Percentiles rank a stretch among this genome's conserved stretches.
These are phyloP conservation scores for Penicillium occitanis DNA, from an alignment of 2,329 filamentous ascomycete genomes.

Conservation along the genomic window DNA sequence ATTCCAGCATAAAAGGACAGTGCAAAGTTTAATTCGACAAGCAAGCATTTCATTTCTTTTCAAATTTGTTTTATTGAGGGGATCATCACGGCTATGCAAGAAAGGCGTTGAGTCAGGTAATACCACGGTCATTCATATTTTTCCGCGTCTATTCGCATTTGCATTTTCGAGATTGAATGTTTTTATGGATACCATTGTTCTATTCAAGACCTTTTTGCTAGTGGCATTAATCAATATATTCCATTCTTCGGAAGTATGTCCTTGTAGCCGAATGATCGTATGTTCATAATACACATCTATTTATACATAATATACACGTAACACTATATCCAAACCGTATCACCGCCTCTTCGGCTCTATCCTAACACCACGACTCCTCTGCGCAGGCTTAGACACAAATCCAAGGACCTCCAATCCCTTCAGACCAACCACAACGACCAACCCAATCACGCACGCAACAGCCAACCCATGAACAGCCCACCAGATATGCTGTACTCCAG, in stretches of 20 bases:
- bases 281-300: slow-evolving; percentile 7
- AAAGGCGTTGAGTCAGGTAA: slow-evolving; percentile 2
- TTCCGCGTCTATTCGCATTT: not conserved
- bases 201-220: not conserved
- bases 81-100: not conserved
- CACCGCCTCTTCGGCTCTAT: not conserved
- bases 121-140: not conserved
- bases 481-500: slow-evolving; percentile 90
- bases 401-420: not conserved
- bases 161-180: not conserved
- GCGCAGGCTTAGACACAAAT: not conserved
- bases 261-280: not conserved
- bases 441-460: slow-evolving; percentile 48
- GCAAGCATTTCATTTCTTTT: slow-evolving; percentile 1
- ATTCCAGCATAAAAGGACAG: not conserved
- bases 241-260: not conserved
- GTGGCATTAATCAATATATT: slow-evolving; percentile 14
- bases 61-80: not conserved
- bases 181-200: slow-evolving; percentile 3
- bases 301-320: slow-evolving; percentile 1
- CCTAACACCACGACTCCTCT: not conserved
- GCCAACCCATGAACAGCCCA: slow-evolving; percentile 83
- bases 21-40: not conserved
- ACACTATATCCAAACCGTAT: not conserved
- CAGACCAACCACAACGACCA: slow-evolving; percentile 18